phyloP scores from a whole-genome alignment of 768 basidiomycete species.

The Hygrophoropsis aurantiaca region DNA sequence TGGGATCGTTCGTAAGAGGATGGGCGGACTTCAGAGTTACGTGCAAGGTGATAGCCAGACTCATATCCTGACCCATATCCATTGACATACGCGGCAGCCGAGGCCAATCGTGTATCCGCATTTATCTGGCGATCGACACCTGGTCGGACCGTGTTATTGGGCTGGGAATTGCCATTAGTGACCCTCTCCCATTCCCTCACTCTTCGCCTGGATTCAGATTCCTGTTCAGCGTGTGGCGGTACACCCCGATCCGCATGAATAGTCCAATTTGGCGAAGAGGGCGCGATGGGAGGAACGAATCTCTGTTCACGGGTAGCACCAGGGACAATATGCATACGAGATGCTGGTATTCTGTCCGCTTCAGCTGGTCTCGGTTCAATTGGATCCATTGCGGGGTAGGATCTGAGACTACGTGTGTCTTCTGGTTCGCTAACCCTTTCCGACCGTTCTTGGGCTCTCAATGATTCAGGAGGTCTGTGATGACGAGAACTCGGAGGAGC shows the following conservation, averaged over 20 bases:
- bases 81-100: constrained; percentile 34
- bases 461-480: constrained; percentile 19
- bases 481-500: constrained; percentile 17
- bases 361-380: constrained; percentile 6
- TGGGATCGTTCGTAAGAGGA: constrained; percentile 12
- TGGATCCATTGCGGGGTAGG: constrained; percentile 3
- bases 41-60: constrained; percentile 23
- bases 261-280: constrained; percentile 29
- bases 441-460: constrained; percentile 21
- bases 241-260: constrained; percentile 21
- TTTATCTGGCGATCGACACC: constrained; percentile 3
- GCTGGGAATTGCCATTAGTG: neutral
- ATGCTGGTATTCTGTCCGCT: constrained; percentile 7
- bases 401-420: constrained; percentile 8
- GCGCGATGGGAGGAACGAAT: constrained; percentile 22
- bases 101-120: constrained; percentile 24
- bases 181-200: constrained; percentile 8
- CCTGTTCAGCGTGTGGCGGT: constrained; percentile 22
- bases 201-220: constrained; percentile 17
- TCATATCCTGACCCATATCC: constrained; percentile 37
- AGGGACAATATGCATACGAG: constrained; percentile 30
- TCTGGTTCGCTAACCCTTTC: constrained; percentile 13
- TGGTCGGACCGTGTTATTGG: neutral
- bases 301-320: constrained; percentile 32
- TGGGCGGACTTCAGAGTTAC: constrained; percentile 7